Evolutionary conservation across 202 grass and related monocot species (phyloP), one percentile per base, ranked within the genome.

Genomic region (Bolboschoenoplectus hybrid): DNA sequence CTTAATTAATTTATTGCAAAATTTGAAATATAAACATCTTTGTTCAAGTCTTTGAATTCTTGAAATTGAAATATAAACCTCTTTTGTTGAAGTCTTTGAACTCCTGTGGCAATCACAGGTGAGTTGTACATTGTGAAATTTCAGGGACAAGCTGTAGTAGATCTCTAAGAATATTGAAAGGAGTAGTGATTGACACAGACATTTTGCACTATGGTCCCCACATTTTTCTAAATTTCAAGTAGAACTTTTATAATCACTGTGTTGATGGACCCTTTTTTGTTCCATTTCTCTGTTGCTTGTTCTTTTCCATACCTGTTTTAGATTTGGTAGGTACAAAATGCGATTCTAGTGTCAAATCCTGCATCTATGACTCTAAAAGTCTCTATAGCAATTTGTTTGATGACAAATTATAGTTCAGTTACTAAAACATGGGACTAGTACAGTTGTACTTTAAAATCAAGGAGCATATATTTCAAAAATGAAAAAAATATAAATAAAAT

Each of bases 261-360:
- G 74, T 26, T 26, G 52, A 76, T 50, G 65, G 67, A 41, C 43
- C 68, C 12, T 47, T 85, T 74, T 62, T 73, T 85, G 71, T 85
- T 85, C 83, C 26, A 85, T 85, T 44, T 85, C 41, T 85, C 65
- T 85, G 67, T 75, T 75, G 14, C 65, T 63, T 85, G 50, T 76
- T 75, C 45, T 85, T 85, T 75, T 85, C 83, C 35, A 58, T 63
- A 76, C 83, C 12, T 76, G 65, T 76, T 85, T 85, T 58, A 44
- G 83, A 85, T 85, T 85, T 85, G 83, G 83, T 85, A 61, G 68
- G 83, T 85, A 85, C 4, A 71, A 26, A 76, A 9, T 85, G 50
- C 16, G 68, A 76, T 75, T 61, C 50, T 45, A 74, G 4, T 85
- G 68, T 61, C 57, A 45, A 85, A 63, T 74, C 67, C 35, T 3